Percentiles rank a stretch among this genome's conserved stretches.
phyloP scores from a whole-genome alignment of 1,284 basidiomycete genomes.

The Melampsora americana region DNA sequence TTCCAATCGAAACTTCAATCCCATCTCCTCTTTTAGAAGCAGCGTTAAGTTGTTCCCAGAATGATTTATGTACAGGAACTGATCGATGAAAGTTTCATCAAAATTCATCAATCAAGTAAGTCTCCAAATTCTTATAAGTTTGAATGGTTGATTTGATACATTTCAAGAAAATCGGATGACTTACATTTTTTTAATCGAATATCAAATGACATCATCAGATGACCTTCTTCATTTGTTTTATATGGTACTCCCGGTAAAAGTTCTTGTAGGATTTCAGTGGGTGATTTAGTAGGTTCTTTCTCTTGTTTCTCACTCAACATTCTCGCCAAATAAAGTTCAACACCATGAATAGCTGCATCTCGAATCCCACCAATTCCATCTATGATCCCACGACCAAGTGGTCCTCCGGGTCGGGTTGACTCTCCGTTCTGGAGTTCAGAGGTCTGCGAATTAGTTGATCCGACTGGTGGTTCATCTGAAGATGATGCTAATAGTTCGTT shows the following conservation, averaged over 20 bases:
- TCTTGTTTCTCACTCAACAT: constrained; percentile 48
- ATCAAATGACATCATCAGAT: constrained; percentile 49
- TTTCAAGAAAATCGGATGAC: background rate
- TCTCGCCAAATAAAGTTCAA: constrained; percentile 50
- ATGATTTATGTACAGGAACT: constrained; percentile 43
- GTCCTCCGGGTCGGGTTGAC: constrained; percentile 47
- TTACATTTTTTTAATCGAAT: constrained; percentile 45
- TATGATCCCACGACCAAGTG: constrained; percentile 55
- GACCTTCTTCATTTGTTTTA: constrained; percentile 46
- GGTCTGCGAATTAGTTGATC: background rate
- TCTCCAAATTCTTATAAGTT: background rate
- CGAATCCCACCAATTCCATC: constrained; percentile 56
- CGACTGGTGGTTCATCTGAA: background rate
- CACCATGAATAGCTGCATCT: constrained; percentile 54
- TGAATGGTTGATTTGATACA: background rate
- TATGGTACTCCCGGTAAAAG: constrained; percentile 50
- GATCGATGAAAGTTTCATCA: background rate
- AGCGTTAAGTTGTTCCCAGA: constrained; percentile 37
- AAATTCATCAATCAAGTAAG: background rate
- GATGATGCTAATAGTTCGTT: background rate
- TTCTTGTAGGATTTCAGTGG: constrained; percentile 47
- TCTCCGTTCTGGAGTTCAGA: background rate
- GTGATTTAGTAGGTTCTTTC: constrained; percentile 48
- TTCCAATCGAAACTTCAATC: constrained; percentile 10
- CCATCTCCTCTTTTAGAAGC: constrained; percentile 30